These are phyloP conservation scores for Combretum micranthum DNA, from an alignment of 345 rosid genomes.

Conservation along the genomic window DNA sequence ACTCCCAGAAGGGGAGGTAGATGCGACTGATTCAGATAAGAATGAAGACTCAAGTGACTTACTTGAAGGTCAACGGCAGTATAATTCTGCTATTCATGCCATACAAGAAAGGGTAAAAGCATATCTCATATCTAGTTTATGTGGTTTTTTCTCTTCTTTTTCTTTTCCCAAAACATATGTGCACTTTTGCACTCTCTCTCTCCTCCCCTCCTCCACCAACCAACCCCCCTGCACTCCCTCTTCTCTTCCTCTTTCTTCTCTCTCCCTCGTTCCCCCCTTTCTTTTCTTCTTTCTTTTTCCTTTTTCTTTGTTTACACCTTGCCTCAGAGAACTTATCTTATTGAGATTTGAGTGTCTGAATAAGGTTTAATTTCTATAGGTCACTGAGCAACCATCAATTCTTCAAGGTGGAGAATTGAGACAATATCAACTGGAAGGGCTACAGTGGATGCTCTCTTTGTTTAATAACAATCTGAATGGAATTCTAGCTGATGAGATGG, in stretches of 20 bases:
- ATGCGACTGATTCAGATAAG: constrained; percentile 59
- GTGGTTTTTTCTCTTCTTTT: neutral
- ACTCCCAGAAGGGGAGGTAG: constrained; percentile 62
- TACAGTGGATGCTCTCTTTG: constrained; percentile 98
- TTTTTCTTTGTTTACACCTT: neutral
- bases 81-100: constrained; percentile 89
- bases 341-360: neutral
- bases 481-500: constrained; percentile 99
- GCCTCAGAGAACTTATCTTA: neutral
- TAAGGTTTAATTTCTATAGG: constrained; percentile 35
- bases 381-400: constrained; percentile 85
- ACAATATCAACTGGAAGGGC: constrained; percentile 93
- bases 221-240: neutral
- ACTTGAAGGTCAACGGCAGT: constrained; percentile 96
- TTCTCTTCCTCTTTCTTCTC: neutral
- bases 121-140: neutral
- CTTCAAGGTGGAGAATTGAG: constrained; percentile 95
- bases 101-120: constrained; percentile 81
- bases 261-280: too few species aligned
- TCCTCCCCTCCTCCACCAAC: neutral
- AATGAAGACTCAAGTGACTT: constrained; percentile 77
- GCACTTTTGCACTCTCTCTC: neutral
- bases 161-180: neutral
- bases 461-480: constrained; percentile 97
- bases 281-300: too few species aligned